Base-by-base conservation (phyloP, 2,329 filamentous ascomycete genomes). In the Tympanopsis confertula region DNA sequence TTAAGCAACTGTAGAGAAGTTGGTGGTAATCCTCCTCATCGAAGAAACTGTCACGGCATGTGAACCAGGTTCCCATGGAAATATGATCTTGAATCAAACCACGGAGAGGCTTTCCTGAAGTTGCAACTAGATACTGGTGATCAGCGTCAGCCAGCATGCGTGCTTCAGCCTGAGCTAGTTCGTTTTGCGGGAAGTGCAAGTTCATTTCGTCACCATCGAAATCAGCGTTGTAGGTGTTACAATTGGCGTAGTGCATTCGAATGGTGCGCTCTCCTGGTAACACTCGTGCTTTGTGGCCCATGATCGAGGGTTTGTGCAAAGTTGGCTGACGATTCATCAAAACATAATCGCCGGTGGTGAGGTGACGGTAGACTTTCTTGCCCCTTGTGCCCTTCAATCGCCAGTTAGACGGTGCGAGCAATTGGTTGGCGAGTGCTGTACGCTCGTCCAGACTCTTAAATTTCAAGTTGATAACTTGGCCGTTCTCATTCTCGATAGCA, bases 121-220 rank as follows among this genome's bases (percentile, higher is more conserved):
- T 98, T 15, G 83, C 86, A 22, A 88, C 94, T 24, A 98, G 73
- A 55, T 98, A 98, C 52, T 98, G 91, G 53, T 95, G 88, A 55
- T 98, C 89, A 3, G 91, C 95, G 55, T 96, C 89, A 26, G 91
- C 91, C 50, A 98, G 81, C 47, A 87, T 85, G 47, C 94, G 72
- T 2, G 91, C 91, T 62, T 98, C 91, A 2, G 89, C 85, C 48
- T 91, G 74, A 13, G 91, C 91, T 45, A 96, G 70, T 55, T 96
- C 93, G 48, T 94, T 96, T 50, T 98, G 91, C 1, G 91, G 91
- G 53, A 98, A 96, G 61, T 98, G 91, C 88, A 98, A 93, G 58
- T 98, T 98, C 91, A 98, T 98, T 60, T 98, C 91, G 55, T 98
- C 91, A 58, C 91, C 91, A 53, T 98, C 93, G 54, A 98, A 98